These are phyloP conservation scores for Thraustochytrium sp. DNA, from an alignment of 352 stramenopile genomes.

Conservation along the genomic window DNA sequence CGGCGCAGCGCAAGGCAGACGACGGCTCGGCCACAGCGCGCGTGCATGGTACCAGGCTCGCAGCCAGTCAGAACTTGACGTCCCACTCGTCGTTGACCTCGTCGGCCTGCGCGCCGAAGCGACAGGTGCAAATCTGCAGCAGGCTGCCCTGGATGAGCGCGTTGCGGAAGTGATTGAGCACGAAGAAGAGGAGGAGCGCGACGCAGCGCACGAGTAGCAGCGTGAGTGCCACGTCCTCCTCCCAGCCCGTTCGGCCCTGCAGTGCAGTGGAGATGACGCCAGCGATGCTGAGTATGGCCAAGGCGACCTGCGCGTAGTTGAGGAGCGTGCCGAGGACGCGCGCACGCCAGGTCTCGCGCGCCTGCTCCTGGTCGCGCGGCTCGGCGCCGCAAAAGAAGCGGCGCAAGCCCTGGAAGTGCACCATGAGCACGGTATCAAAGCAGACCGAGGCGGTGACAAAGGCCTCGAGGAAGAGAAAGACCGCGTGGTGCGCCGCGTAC, in stretches of 20 bases:
- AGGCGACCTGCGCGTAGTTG: background rate
- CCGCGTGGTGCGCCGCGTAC: background rate
- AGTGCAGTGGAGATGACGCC: background rate
- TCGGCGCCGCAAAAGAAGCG: background rate
- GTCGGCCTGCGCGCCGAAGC: background rate
- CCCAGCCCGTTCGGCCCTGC: background rate
- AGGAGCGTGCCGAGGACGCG: background rate
- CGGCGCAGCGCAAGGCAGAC: too few relatives aligned
- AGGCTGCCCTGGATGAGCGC: background rate
- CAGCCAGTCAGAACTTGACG: constrained; percentile 13
- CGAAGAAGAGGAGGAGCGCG: background rate
- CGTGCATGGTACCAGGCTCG: too few relatives aligned
- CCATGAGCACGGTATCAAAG: constrained; percentile 2
- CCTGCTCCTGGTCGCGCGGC: background rate
- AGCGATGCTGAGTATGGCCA: background rate
- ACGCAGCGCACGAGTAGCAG: background rate
- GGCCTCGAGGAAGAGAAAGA: background rate
- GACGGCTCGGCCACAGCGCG: too few relatives aligned
- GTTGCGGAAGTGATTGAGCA: background rate
- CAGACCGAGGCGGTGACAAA: background rate
- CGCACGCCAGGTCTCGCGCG: background rate
- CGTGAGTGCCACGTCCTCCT: background rate
- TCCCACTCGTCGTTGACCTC: background rate
- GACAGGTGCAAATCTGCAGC: background rate
- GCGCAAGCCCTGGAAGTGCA: background rate